Percentiles rank a stretch among this genome's conserved stretches.
phyloP scores from a whole-genome alignment of 257 asterid species.

The Knoxia roxburghii region DNA sequence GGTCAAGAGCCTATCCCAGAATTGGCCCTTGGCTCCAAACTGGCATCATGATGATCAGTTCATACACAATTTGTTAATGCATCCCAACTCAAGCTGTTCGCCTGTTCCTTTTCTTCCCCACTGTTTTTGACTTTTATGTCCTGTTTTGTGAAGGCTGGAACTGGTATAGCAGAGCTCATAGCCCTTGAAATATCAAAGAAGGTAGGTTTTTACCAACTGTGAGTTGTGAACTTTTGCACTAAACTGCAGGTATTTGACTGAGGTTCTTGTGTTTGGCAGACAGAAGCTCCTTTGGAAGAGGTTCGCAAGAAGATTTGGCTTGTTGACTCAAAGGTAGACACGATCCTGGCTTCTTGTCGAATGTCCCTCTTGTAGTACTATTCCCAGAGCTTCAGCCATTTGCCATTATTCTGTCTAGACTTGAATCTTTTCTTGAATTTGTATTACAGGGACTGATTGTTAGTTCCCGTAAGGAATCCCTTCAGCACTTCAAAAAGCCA shows the following conservation, averaged over 20 bases:
- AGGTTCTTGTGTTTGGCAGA: conserved; percentile 34
- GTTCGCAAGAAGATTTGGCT: conserved; percentile 89
- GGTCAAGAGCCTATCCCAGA: not conserved
- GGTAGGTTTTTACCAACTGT: conserved; percentile 37
- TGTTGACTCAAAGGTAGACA: conserved; percentile 74
- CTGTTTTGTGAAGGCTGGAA: conserved; percentile 70
- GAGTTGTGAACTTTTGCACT: not conserved
- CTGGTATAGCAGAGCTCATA: conserved; percentile 95
- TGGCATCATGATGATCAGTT: not conserved
- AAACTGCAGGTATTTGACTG: conserved; percentile 11
- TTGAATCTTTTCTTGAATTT: conserved; percentile 11
- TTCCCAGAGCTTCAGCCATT: not conserved
- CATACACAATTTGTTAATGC: not conserved
- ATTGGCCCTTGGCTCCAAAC: not conserved
- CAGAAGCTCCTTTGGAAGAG: conserved; percentile 53
- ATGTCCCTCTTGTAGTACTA: conserved; percentile 2
- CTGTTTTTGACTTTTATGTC: conserved; percentile 19
- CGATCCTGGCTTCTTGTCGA: not conserved
- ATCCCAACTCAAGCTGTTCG: not conserved
- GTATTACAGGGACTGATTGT: conserved; percentile 64
- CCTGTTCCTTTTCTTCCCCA: not conserved
- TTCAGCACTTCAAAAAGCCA: conserved; percentile 83
- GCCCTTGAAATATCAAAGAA: conserved; percentile 73
- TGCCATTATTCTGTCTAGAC: conserved; percentile 8
- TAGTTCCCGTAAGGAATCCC: conserved; percentile 68